Percentiles rank a stretch among this genome's conserved stretches.
These are phyloP conservation scores for Neurospora sp. DNA, from an alignment of 495 filamentous ascomycete genomes.

Conservation along the genomic window DNA sequence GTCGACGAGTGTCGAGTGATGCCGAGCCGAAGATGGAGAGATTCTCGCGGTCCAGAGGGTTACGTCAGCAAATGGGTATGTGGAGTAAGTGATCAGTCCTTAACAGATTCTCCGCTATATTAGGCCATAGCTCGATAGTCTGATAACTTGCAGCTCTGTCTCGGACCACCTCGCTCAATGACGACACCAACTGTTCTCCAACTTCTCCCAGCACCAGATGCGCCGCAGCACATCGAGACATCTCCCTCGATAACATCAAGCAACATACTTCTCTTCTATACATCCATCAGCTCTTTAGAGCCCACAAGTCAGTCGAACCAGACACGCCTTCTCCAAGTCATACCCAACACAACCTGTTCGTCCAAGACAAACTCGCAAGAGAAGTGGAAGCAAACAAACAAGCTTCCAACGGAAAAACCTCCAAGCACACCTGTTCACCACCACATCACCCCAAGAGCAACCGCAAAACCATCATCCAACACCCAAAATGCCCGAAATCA, in stretches of 20 bases:
- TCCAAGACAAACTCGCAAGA: neutral
- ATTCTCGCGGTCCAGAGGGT: neutral
- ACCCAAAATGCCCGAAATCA: neutral
- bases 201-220: too few relatives aligned
- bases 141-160: neutral
- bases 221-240: neutral
- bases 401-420: neutral
- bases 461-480: neutral
- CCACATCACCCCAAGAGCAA: neutral
- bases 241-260: neutral
- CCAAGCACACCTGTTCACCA: neutral
- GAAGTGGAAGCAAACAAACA: neutral
- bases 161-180: neutral
- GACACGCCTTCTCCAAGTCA: neutral
- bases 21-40: neutral
- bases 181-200: too few relatives aligned
- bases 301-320: neutral
- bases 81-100: neutral
- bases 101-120: neutral
- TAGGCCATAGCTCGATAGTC: neutral
- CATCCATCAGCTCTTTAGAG: neutral
- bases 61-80: neutral
- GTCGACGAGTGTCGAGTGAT: neutral
- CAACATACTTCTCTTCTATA: neutral
- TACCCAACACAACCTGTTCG: neutral